phyloP scores from a whole-genome alignment of 257 asterid species.

The Plantago major region DNA sequence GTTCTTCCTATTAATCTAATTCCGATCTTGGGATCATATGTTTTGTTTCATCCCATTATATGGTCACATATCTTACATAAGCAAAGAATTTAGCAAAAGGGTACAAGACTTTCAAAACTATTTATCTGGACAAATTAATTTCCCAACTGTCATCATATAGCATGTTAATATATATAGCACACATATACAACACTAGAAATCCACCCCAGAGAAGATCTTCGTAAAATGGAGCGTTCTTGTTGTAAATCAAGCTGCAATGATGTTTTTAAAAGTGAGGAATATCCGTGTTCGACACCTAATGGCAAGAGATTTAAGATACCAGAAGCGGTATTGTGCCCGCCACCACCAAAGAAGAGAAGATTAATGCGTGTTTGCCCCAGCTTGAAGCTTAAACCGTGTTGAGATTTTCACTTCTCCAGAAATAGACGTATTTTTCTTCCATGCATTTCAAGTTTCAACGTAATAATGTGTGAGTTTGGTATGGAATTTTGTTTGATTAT shows the following conservation, averaged over 20 bases:
- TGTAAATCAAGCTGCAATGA: conserved; percentile 1
- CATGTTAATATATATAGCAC: background rate
- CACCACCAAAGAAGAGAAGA: conserved; percentile 58
- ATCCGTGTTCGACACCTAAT: conserved; percentile 38
- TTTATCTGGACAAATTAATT: conserved; percentile 28
- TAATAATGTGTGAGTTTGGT: too few relatives aligned
- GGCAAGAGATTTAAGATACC: conserved; percentile 42
- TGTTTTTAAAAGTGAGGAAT: conserved; percentile 16
- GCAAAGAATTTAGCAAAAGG: conserved; percentile 24
- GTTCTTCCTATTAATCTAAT: conserved; percentile 25
- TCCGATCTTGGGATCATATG: conserved; percentile 22
- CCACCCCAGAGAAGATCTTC: background rate
- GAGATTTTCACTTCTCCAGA: conserved; percentile 39
- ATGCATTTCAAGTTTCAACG: conserved; percentile 26
- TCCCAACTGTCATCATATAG: conserved; percentile 13
- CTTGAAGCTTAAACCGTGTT: conserved; percentile 17
- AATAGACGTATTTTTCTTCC: conserved; percentile 40
- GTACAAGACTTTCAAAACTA: conserved; percentile 31
- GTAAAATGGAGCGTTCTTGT: background rate
- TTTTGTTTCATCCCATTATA: conserved; percentile 26
- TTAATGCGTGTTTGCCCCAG: conserved; percentile 12
- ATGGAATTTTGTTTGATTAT: conserved; percentile 4
- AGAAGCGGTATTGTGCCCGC: conserved; percentile 38
- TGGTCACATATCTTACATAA: conserved; percentile 41
- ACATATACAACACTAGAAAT: conserved; percentile 4